phyloP scores from a whole-genome alignment of 768 basidiomycete species.

The Mycena galopus region DNA sequence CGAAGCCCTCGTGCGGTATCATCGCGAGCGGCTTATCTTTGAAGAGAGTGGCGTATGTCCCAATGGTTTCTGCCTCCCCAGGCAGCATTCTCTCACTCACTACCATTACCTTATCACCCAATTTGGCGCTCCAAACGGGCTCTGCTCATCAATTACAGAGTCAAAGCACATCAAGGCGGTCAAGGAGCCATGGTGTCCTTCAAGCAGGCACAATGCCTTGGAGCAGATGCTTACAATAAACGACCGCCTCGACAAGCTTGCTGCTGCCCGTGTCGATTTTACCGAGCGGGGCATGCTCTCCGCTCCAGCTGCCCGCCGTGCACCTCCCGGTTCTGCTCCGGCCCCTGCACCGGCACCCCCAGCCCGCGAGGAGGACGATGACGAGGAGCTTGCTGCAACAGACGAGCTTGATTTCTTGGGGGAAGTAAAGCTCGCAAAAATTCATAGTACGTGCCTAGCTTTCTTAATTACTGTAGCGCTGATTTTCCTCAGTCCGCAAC shows the following conservation, averaged over 20 bases:
- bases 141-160: constrained; percentile 53
- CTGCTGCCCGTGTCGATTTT: constrained; percentile 37
- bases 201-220: constrained; percentile 44
- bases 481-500: background rate
- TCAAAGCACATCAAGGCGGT: constrained; percentile 51
- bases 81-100: constrained; percentile 48
- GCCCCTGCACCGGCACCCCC: background rate
- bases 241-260: constrained; percentile 45
- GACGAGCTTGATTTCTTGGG: constrained; percentile 14
- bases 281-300: constrained; percentile 7
- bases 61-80: constrained; percentile 41
- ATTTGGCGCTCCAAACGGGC: constrained; percentile 49
- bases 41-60: background rate
- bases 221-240: constrained; percentile 50
- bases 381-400: constrained; percentile 15
- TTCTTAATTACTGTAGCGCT: background rate
- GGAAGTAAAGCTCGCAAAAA: constrained; percentile 26
- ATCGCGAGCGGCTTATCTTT: background rate
- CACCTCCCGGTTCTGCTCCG: background rate
- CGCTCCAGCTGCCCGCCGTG: background rate
- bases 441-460: background rate
- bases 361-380: constrained; percentile 9
- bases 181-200: constrained; percentile 49
- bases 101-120: constrained; percentile 32
- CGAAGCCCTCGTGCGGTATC: background rate